These are phyloP conservation scores for Gamarada debralockiae DNA, from an alignment of 495 filamentous ascomycete genomes.

Conservation along the genomic window DNA sequence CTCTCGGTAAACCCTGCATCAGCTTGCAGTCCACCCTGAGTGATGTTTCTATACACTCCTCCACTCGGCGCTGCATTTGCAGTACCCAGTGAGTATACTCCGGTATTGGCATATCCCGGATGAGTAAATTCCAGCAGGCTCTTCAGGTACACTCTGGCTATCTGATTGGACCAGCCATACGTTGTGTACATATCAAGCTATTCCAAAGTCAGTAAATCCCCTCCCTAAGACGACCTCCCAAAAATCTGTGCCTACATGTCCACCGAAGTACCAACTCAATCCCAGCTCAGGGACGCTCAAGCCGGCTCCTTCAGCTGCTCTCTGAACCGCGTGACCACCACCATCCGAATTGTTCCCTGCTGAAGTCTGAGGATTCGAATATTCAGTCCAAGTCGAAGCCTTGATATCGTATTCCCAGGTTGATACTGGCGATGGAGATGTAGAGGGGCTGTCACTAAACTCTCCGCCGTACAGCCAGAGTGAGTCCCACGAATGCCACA, in stretches of 20 bases:
- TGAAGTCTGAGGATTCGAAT: slow-evolving; percentile 48
- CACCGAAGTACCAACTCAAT: slow-evolving; percentile 71
- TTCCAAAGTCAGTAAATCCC: no score
- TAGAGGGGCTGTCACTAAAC: slow-evolving; percentile 55
- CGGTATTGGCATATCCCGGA: slow-evolving; percentile 58
- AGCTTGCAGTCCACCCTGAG: slow-evolving; percentile 61
- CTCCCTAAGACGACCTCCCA: no score
- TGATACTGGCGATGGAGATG: slow-evolving; percentile 47
- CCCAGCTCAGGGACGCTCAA: slow-evolving; percentile 63
- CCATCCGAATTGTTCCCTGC: slow-evolving; percentile 52
- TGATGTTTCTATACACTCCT: slow-evolving; percentile 67
- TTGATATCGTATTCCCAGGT: slow-evolving; percentile 65
- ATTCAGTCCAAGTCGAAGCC: slow-evolving; percentile 56
- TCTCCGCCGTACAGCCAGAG: slow-evolving; percentile 71
- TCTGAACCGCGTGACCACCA: slow-evolving; percentile 49
- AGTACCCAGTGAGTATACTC: slow-evolving; percentile 44
- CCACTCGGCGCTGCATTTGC: slow-evolving; percentile 44
- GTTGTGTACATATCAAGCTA: slow-evolving; percentile 56
- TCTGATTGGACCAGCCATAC: slow-evolving; percentile 60
- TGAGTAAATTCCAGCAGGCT: slow-evolving; percentile 72
- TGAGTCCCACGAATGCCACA: slow-evolving; percentile 65
- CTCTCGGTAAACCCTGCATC: slow-evolving; percentile 61
- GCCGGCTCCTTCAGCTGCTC: slow-evolving; percentile 68
- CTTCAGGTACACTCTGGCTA: slow-evolving; percentile 63
- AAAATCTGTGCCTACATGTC: slow-evolving; percentile 43